These are phyloP conservation scores for Hymenoscyphus fraxineus DNA, from an alignment of 2,329 filamentous ascomycete species.

Conservation along the genomic window DNA sequence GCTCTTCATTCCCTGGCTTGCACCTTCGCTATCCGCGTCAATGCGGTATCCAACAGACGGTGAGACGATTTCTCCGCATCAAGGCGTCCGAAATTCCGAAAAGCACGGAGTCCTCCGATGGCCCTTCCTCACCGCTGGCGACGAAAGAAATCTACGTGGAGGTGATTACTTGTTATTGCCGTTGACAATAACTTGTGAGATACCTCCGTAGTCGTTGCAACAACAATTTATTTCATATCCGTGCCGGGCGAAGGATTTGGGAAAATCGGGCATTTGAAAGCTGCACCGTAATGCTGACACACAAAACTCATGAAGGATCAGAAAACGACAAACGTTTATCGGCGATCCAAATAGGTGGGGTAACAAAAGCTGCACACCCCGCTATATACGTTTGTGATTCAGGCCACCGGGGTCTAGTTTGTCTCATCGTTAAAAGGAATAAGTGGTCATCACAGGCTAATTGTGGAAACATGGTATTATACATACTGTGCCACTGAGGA, in stretches of 20 bases:
- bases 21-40: conserved; percentile 1
- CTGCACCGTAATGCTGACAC: conserved; percentile 8
- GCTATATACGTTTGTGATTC: background rate
- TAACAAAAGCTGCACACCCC: background rate
- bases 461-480: background rate
- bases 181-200: background rate
- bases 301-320: conserved; percentile 1
- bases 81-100: background rate
- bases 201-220: background rate
- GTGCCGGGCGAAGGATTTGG: background rate
- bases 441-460: background rate
- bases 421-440: background rate
- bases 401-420: background rate
- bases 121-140: conserved; percentile 4
- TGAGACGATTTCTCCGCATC: background rate
- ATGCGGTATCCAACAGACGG: conserved; percentile 7
- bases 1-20: background rate
- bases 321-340: conserved; percentile 2
- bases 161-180: background rate
- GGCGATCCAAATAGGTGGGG: conserved; percentile 2
- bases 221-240: background rate
- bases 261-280: background rate
- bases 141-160: background rate
- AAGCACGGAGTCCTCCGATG: conserved; percentile 1
- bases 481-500: background rate